These are phyloP conservation scores for Irpex sp. DNA, from an alignment of 1,284 basidiomycete species.

Conservation along the genomic window DNA sequence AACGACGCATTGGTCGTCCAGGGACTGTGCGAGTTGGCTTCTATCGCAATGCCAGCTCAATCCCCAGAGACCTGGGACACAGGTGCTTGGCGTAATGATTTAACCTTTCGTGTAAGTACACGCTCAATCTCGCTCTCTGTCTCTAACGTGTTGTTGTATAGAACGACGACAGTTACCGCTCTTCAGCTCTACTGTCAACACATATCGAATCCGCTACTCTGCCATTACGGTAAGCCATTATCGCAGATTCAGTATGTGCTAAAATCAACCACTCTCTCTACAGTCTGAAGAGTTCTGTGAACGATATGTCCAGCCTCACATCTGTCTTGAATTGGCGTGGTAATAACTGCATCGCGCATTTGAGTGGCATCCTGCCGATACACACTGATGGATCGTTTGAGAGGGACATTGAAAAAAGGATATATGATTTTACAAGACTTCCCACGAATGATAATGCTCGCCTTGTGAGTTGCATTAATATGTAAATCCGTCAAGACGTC, in stretches of 20 bases:
- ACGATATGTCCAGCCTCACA: constrained; percentile 57
- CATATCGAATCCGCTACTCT: constrained; percentile 74
- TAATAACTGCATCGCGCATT: constrained; percentile 62
- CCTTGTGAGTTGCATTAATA: constrained; percentile 22
- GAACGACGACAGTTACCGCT: constrained; percentile 55
- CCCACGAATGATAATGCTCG: constrained; percentile 11
- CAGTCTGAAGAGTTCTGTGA: constrained; percentile 46
- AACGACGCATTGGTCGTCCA: constrained; percentile 73
- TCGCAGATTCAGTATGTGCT: constrained; percentile 9
- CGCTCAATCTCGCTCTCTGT: constrained; percentile 8
- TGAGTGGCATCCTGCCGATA: constrained; percentile 64
- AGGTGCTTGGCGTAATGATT: constrained; percentile 51
- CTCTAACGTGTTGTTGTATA: constrained; percentile 33
- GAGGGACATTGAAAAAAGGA: constrained; percentile 35
- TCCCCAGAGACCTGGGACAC: constrained; percentile 49
- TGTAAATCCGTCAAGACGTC: neutral
- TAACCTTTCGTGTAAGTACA: constrained; percentile 48
- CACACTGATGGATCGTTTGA: constrained; percentile 27
- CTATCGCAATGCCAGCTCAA: constrained; percentile 65
- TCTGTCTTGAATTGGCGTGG: constrained; percentile 63
- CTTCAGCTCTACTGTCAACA: constrained; percentile 74
- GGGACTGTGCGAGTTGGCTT: constrained; percentile 58
- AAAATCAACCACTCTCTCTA: neutral
- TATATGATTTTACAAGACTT: constrained; percentile 54
- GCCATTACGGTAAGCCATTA: constrained; percentile 60